Percentiles rank a stretch among this genome's conserved stretches.
These are phyloP conservation scores for Stemphylium beticola DNA, from an alignment of 2,329 filamentous ascomycete genomes.

Conservation along the genomic window DNA sequence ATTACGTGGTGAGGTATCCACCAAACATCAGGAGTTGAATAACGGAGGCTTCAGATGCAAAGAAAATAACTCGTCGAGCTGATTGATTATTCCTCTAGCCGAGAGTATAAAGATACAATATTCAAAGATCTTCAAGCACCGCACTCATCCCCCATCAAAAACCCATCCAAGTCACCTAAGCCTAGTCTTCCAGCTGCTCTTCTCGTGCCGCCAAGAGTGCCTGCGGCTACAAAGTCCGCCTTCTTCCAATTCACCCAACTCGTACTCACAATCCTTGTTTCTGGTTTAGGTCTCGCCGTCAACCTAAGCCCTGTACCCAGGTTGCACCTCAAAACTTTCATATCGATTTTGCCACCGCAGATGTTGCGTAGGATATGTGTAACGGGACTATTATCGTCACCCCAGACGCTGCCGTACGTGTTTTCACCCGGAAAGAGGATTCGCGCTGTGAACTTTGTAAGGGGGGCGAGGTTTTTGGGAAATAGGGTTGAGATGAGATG, in stretches of 20 bases:
- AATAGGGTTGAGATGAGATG: conserved; percentile 44
- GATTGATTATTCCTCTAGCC: background rate
- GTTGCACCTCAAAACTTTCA: conserved; percentile 26
- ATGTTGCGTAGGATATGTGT: conserved; percentile 47
- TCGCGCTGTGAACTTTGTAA: conserved; percentile 46
- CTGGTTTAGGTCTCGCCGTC: conserved; percentile 21
- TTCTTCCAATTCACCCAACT: conserved; percentile 34
- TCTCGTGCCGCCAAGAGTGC: background rate
- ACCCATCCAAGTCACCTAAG: conserved; percentile 9
- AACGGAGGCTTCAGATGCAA: too few species aligned
- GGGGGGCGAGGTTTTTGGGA: conserved; percentile 22
- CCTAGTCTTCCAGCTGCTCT: conserved; percentile 2
- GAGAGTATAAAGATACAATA: background rate
- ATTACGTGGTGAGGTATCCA: conserved; percentile 9
- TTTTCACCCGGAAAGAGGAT: conserved; percentile 50
- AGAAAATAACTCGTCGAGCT: background rate
- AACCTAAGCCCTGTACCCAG: conserved; percentile 23
- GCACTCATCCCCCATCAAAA: background rate
- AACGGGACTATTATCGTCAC: conserved; percentile 47
- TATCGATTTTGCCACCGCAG: conserved; percentile 45
- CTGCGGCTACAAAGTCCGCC: background rate
- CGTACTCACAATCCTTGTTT: conserved; percentile 29
- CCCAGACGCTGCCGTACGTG: conserved; percentile 49
- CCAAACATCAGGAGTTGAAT: too few species aligned
- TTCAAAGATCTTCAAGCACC: background rate